Percentiles rank a stretch among this genome's conserved stretches.
phyloP scores from a whole-genome alignment of 148 eudicot species.

The Rheum nobile region DNA sequence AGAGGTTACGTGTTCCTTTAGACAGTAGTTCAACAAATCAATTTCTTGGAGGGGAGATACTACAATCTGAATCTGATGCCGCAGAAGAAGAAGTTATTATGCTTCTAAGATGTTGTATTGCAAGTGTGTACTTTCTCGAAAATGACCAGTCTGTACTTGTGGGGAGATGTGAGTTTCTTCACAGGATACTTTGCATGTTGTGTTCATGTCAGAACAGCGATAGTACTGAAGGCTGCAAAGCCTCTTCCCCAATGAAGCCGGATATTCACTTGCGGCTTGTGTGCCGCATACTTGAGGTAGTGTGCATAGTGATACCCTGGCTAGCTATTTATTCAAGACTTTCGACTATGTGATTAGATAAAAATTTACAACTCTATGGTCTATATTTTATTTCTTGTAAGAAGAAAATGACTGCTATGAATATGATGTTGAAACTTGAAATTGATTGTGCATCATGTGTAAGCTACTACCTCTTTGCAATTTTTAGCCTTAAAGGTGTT shows the following conservation, averaged over 20 bases:
- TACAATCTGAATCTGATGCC: background rate
- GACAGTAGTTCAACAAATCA: background rate
- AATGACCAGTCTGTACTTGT: constrained; percentile 23
- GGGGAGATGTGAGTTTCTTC: constrained; percentile 31
- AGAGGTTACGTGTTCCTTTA: background rate
- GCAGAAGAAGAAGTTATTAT: background rate
- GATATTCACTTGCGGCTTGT: constrained; percentile 29
- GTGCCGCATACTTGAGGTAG: constrained; percentile 60
- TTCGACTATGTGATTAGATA: background rate
- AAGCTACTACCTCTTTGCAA: background rate
- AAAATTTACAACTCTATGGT: background rate
- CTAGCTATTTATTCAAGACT: background rate
- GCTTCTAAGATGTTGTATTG: constrained; percentile 52
- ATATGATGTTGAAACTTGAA: background rate
- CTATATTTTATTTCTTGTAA: background rate
- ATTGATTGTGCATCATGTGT: too few species aligned
- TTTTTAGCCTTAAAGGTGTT: background rate
- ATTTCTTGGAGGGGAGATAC: background rate
- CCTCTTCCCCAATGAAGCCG: constrained; percentile 22
- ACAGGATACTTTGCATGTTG: constrained; percentile 25
- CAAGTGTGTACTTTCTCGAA: constrained; percentile 29
- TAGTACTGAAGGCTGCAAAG: constrained; percentile 15
- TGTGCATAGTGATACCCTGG: background rate
- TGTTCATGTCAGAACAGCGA: constrained; percentile 16
- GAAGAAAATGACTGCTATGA: background rate